A percentile compares a stretch with the other conserved stretches of the same genome.
Conservation (phyloP, 768 basidiomycete genomes). For the Dictyophora rubrovolvata region DNA sequence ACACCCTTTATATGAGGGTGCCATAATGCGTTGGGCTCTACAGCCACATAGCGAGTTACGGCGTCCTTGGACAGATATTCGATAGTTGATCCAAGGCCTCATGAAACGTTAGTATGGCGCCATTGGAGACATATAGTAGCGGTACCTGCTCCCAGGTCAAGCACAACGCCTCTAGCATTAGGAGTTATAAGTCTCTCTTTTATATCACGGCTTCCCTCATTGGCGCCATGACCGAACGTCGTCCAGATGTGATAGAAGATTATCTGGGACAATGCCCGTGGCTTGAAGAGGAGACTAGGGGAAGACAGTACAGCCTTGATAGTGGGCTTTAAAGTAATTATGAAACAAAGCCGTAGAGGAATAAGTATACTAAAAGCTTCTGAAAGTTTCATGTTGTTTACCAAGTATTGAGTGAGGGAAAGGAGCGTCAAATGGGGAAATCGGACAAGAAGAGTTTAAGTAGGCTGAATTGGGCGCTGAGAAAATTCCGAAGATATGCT, state of each 20-base stretch:
- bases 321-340: constrained; percentile 34
- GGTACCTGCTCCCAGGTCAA: constrained; percentile 60
- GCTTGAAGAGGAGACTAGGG: constrained; percentile 38
- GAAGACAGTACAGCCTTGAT: constrained; percentile 27
- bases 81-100: constrained; percentile 55
- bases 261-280: constrained; percentile 34
- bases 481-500: too few species aligned
- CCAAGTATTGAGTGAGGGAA: too few species aligned
- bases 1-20: constrained; percentile 40
- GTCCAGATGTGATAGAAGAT: constrained; percentile 55
- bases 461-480: too few species aligned
- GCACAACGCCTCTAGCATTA: constrained; percentile 47
- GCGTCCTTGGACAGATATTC: constrained; percentile 45
- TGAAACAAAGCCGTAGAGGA: constrained; percentile 33
- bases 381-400: constrained; percentile 33
- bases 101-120: not conserved
- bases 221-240: constrained; percentile 36
- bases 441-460: too few species aligned
- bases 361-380: constrained; percentile 30
- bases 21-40: constrained; percentile 64
- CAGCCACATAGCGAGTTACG: constrained; percentile 57
- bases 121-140: too few species aligned
- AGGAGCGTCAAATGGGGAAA: too few species aligned
- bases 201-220: constrained; percentile 28
- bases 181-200: constrained; percentile 43